These are phyloP conservation scores for Pseudomassariella vexata DNA, from an alignment of 2,329 filamentous ascomycete species.

Conservation along the genomic window DNA sequence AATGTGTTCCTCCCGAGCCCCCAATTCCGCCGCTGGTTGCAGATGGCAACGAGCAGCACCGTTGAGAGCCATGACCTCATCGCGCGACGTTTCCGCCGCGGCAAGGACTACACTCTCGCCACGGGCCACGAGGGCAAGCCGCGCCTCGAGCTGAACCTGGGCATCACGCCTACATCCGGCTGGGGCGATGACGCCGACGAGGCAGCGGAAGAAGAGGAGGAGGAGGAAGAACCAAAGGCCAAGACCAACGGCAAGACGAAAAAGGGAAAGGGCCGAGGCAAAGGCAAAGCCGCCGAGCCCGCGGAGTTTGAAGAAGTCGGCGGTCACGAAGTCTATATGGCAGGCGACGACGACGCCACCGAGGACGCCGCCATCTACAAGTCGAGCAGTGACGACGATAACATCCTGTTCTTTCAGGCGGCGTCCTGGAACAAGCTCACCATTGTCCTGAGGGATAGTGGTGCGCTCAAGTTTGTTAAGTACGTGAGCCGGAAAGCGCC, in stretches of 20 bases:
- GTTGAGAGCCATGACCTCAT: conserved; percentile 71
- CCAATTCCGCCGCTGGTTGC: conserved; percentile 86
- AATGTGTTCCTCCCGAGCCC: conserved; percentile 77
- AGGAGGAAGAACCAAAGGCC: conserved; percentile 23
- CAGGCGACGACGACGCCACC: conserved; percentile 67
- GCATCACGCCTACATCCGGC: conserved; percentile 76
- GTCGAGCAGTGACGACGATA: conserved; percentile 68
- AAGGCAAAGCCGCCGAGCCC: conserved; percentile 18
- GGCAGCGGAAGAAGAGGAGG: conserved; percentile 38
- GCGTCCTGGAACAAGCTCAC: conserved; percentile 84
- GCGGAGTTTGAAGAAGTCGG: conserved; percentile 53
- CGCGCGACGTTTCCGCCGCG: conserved; percentile 81
- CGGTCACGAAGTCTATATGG: conserved; percentile 90
- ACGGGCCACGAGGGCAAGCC: conserved; percentile 74
- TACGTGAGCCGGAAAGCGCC: conserved; percentile 79
- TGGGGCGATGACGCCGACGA: conserved; percentile 71
- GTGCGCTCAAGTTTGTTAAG: conserved; percentile 89
- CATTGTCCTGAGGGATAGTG: conserved; percentile 81
- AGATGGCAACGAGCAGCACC: conserved; percentile 70
- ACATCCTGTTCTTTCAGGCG: conserved; percentile 58
- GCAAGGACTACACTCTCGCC: conserved; percentile 87
- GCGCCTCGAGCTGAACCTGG: conserved; percentile 80
- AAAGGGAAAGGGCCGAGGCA: conserved; percentile 23
- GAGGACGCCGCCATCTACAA: conserved; percentile 86
- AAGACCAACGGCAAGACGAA: conserved; percentile 21